Base-by-base conservation (phyloP, 805 yeast genomes). In the Metschnikowia cerradonensis region DNA sequence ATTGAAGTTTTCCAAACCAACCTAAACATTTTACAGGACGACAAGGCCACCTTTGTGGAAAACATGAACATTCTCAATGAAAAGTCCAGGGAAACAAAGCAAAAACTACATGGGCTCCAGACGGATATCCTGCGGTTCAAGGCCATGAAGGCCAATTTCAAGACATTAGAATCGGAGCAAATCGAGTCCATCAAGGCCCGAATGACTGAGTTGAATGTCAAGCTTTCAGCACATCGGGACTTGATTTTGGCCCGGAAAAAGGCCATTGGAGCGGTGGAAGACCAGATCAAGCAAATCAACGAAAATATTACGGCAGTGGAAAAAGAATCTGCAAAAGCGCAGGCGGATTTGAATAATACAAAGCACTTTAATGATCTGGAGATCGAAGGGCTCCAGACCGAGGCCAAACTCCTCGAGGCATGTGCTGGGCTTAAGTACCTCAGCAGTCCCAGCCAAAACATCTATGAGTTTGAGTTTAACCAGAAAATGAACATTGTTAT, bases 1-100 rank as follows among this genome's bases (percentile, higher is more conserved):
- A 59, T 75, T 32, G 62, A 56, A 15, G 70, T 70, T 37, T 55
- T 73, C 19, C 53, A 61, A 22, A 54, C 45, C 26, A 64, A 62
- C 37, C 50, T 52, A 4, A 60, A 58, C 20, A 51, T 56, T 11
- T 55, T 67, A 20, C 49, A 41, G n/a, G 52, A 55, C 6, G 71
- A 67, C 45, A 56, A 56, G 44, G 47, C 33, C 4, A 46, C 42
- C 1, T 26, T 67, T 6, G 33, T 47, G 10, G 35, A 47, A 5
- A 60, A 59, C 13, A 44, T 66, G 6, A 41, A 33, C 5, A 43
- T 42, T 6, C 39, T 65, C 8, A 59, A 60, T 11, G 43, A 35
- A 0, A 37, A 56, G 4, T 51, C 48, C 19, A 48, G 47, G 6
- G 55, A 50, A 15, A 50, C 58, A 7, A 52, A 48, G 35, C 43